Conservation (phyloP, 116 monocot genomes). For the Trichopus zeylanicus region DNA sequence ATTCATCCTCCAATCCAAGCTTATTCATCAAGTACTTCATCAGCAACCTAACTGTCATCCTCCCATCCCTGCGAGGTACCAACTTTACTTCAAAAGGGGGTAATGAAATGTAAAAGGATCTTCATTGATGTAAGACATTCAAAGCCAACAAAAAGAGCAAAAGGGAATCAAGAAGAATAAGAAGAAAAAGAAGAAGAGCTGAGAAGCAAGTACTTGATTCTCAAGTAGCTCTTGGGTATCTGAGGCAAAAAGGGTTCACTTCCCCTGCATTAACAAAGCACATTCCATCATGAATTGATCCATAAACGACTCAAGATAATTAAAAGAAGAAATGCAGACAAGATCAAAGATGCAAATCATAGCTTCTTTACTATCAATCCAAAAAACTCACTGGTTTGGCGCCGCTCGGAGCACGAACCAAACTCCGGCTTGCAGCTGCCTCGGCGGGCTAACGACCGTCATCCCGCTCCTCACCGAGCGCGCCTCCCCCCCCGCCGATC, state of each 20-base stretch:
- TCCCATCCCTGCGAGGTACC: slow-evolving; percentile 57
- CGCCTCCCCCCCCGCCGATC: not conserved
- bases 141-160: slow-evolving; percentile 3
- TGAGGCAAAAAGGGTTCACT: slow-evolving; percentile 62
- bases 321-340: not conserved
- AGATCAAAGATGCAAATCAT: not conserved
- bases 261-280: slow-evolving; percentile 29
- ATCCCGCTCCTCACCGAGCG: not conserved
- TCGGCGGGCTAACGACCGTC: slow-evolving; percentile 35
- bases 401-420: slow-evolving; percentile 79
- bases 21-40: slow-evolving; percentile 90
- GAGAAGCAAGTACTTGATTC: slow-evolving; percentile 71
- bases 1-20: slow-evolving; percentile 67
- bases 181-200: not conserved
- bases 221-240: slow-evolving; percentile 55
- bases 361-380: not conserved
- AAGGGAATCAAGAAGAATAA: not conserved
- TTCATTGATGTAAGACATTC: not conserved
- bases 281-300: not conserved
- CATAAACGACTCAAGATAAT: not conserved
- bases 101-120: too few relatives aligned
- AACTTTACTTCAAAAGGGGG: too few relatives aligned
- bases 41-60: slow-evolving; percentile 76
- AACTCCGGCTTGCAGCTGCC: slow-evolving; percentile 39
- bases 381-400: slow-evolving; percentile 64